Evolutionary conservation across 371 early-diverging fungal genomes (phyloP), one percentile per base, ranked within the genome.

Genomic region (Mucor mucedo): DNA sequence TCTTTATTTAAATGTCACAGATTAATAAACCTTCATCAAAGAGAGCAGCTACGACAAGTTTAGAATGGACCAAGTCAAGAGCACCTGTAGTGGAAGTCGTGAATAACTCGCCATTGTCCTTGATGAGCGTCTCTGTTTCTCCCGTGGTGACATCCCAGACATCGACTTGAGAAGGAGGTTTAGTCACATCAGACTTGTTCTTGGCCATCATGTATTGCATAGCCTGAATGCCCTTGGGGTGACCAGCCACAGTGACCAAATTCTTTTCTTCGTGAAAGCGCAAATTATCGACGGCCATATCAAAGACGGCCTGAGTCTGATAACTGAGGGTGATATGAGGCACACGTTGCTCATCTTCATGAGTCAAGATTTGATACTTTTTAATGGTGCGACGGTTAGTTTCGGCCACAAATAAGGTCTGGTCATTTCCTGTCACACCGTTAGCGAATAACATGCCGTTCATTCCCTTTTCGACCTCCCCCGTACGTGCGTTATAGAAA

Each of bases 271-370:
- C 8, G 27, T 71, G 32, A 39, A 66, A 78, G 21, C 70, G 54
- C 3, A 76, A 28, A 49, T 80, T 80, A 45, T 80, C 81, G 2
- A 69, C 66, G 6, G 70, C 71, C 72, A 76, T 76, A 5, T 59
- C 28, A n/a, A 74, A 62, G 9, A 45, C 52, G 1, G 54, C 42
- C n/a, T 70, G 48, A 13, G 33, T 40, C 16, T 63, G 60, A 56
- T 52, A 60, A 14, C 69, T 56, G 28, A 78, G 47, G 4, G 13
- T 29, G 11, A 71, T 27, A 53, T 39, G 48, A 45, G 67, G 62
- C 14, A 49, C 9, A 5, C 21, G 0, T 21, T 21, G 0, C 1
- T 45, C 58, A 3, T 21, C 40, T 2, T 60, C 57, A 10, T 48
- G 38, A 13, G 42, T 39, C 1, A 30, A n/a, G 7, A 79, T 69